These are phyloP conservation scores for Hymenoscyphus infarciens DNA, from an alignment of 2,329 filamentous ascomycete species.

Conservation along the genomic window DNA sequence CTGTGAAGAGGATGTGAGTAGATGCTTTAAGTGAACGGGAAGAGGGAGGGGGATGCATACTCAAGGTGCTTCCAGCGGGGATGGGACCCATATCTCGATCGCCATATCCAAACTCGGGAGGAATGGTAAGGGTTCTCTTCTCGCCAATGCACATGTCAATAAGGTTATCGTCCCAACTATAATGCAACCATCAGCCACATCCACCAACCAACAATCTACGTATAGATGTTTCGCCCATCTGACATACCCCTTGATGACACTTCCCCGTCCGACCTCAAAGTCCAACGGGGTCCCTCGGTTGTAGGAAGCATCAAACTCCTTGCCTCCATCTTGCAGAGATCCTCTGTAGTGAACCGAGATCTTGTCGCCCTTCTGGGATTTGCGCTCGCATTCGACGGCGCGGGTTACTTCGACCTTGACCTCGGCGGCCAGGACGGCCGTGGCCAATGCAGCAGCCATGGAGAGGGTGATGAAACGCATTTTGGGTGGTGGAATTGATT, in stretches of 20 bases:
- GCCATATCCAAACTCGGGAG: conserved; percentile 83
- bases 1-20: conserved; percentile 38
- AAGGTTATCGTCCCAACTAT: conserved; percentile 84
- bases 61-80: conserved; percentile 72
- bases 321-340: conserved; percentile 68
- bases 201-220: conserved; percentile 1
- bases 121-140: conserved; percentile 84
- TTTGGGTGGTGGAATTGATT: conserved; percentile 14
- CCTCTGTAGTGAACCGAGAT: conserved; percentile 88
- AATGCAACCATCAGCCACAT: conserved; percentile 12
- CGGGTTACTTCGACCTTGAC: conserved; percentile 76
- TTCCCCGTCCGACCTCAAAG: conserved; percentile 75
- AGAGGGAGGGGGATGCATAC: conserved; percentile 43
- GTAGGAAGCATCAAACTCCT: conserved; percentile 83
- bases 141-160: conserved; percentile 95
- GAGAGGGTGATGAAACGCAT: conserved; percentile 35
- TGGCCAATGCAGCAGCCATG: conserved; percentile 31
- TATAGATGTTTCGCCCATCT: background rate
- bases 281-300: conserved; percentile 70
- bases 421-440: conserved; percentile 33
- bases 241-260: conserved; percentile 83
- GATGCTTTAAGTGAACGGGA: background rate
- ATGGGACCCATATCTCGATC: conserved; percentile 74
- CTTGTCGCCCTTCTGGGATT: conserved; percentile 70
- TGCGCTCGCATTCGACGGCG: conserved; percentile 74